Percentiles rank a stretch among this genome's conserved stretches.
Conservation (phyloP, 805 yeast genomes). For the Candida methanosorbosa region DNA sequence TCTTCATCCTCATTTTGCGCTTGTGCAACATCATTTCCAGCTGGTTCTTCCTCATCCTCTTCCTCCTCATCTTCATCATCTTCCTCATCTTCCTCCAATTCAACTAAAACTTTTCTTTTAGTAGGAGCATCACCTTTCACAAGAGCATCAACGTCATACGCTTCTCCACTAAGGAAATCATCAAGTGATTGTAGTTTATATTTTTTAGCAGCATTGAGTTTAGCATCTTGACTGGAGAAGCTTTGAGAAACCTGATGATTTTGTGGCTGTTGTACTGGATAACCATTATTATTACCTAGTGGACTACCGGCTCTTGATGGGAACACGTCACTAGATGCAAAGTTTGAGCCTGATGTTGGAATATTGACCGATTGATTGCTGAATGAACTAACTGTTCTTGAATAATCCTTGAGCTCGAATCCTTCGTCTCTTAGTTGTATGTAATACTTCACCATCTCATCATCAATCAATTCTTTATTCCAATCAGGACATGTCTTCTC, state of each 20-base stretch:
- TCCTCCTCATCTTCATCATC: constrained; percentile 24
- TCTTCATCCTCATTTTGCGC: neutral
- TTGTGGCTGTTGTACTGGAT: no score
- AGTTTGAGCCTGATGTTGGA: neutral
- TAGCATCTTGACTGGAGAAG: neutral
- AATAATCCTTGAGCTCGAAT: constrained; percentile 30
- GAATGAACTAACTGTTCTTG: constrained; percentile 17
- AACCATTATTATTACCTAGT: neutral
- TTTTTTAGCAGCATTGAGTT: constrained; percentile 21
- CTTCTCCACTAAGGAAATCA: constrained; percentile 52
- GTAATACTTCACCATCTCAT: constrained; percentile 17
- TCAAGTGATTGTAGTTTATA: constrained; percentile 73
- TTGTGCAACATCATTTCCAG: neutral
- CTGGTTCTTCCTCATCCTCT: constrained; percentile 19
- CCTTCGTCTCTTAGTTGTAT: constrained; percentile 22
- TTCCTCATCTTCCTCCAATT: constrained; percentile 22
- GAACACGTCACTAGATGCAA: neutral
- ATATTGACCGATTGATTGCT: constrained; percentile 1
- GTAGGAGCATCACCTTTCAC: constrained; percentile 18
- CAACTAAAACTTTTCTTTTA: constrained; percentile 20
- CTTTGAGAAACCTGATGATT: no score
- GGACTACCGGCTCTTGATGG: neutral
- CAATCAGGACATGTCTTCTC: neutral
- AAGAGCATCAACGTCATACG: constrained; percentile 6
- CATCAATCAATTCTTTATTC: neutral